A percentile compares a stretch with the other conserved stretches of the same genome.
phyloP scores from a whole-genome alignment of 2,329 filamentous ascomycete genomes.

The Fusarium gaditjirri region DNA sequence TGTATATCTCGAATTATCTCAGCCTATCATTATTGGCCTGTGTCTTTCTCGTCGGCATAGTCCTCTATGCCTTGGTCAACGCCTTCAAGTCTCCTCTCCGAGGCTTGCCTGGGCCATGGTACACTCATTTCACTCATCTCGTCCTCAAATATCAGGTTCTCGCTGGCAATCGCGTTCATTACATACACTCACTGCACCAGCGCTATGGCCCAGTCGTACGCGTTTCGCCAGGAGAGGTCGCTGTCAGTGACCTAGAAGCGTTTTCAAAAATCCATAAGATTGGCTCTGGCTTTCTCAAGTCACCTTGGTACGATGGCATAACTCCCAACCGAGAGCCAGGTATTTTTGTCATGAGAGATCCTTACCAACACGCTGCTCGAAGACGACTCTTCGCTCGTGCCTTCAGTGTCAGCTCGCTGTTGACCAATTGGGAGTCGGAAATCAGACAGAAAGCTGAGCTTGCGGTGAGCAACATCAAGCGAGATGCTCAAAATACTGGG shows the following conservation, averaged over 20 bases:
- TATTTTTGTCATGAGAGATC: slow-evolving; percentile 27
- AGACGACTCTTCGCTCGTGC: slow-evolving; percentile 16
- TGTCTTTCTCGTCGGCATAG: not conserved
- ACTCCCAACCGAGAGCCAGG: not conserved
- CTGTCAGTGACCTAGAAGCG: slow-evolving; percentile 1
- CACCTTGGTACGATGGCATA: slow-evolving; percentile 13
- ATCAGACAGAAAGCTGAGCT: slow-evolving; percentile 4
- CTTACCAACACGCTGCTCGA: slow-evolving; percentile 3
- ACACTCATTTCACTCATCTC: slow-evolving; percentile 13
- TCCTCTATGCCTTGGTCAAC: not conserved
- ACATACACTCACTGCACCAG: not conserved
- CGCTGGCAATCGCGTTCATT: slow-evolving; percentile 9
- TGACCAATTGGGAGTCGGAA: slow-evolving; percentile 8
- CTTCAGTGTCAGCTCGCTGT: slow-evolving; percentile 14
- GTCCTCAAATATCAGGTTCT: slow-evolving; percentile 2
- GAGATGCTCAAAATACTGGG: not conserved
- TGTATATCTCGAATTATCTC: not conserved
- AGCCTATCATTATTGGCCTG: fast-evolving
- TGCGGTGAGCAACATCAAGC: not conserved
- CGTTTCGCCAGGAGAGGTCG: not conserved
- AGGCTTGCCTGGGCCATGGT: slow-evolving; percentile 12
- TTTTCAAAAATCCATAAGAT: slow-evolving; percentile 30
- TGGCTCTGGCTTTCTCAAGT: slow-evolving; percentile 23
- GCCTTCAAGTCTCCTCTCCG: not conserved
- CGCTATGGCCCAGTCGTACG: not conserved